Percentiles rank a stretch among this genome's conserved stretches.
Conservation (phyloP, 208 protist genomes). For the Giardia duodenalis region DNA sequence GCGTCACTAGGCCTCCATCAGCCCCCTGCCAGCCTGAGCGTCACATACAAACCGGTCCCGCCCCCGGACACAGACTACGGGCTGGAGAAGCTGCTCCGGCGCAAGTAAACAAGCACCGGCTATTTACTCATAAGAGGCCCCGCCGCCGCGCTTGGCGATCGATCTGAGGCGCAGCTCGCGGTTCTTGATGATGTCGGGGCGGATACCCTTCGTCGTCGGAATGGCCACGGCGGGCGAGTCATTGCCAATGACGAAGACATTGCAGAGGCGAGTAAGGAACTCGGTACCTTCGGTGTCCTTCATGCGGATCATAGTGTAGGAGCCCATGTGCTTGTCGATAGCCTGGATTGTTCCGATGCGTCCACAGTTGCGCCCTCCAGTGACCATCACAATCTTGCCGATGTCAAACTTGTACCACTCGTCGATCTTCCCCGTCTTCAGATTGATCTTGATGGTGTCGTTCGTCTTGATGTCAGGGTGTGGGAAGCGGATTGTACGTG, state of each 20-base stretch:
- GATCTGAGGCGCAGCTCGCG: conserved; percentile 48
- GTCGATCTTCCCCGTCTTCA: conserved; percentile 72
- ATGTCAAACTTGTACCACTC: conserved; percentile 64
- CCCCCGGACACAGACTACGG: too few relatives aligned
- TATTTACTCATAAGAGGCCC: too few relatives aligned
- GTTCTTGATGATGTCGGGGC: conserved; percentile 54
- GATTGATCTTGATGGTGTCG: conserved; percentile 89
- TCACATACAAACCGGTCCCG: too few relatives aligned
- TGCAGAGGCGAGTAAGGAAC: conserved; percentile 87
- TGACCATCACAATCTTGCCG: conserved; percentile 81
- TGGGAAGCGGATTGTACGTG: conserved; percentile 94
- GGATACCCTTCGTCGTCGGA: conserved; percentile 79
- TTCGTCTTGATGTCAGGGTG: conserved; percentile 75
- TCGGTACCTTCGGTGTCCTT: conserved; percentile 64
- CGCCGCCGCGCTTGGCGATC: conserved; percentile 29
- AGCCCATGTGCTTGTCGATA: conserved; percentile 72
- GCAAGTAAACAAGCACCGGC: too few relatives aligned
- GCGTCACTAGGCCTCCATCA: too few relatives aligned
- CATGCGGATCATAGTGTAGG: conserved; percentile 89
- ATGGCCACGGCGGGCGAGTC: conserved; percentile 68
- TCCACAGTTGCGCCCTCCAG: conserved; percentile 84
- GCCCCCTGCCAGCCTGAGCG: too few relatives aligned
- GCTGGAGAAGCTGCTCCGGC: too few relatives aligned
- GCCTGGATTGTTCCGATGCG: conserved; percentile 83
- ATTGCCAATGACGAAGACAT: conserved; percentile 95